Conservation (phyloP, 176 grass and related monocot genomes). For the Zoysia pacifica region DNA sequence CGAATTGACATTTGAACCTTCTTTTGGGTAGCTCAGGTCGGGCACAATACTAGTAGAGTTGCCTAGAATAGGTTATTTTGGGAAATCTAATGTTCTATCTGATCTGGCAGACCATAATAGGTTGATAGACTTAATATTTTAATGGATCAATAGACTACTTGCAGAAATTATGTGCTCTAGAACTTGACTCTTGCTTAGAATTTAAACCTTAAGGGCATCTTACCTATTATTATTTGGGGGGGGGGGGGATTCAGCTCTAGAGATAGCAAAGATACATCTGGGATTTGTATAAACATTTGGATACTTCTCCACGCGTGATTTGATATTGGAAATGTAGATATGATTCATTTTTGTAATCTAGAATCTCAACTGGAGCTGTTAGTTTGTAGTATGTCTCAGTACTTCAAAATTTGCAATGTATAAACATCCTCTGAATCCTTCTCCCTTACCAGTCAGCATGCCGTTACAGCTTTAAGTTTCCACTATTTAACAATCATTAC, state of each 20-base stretch:
- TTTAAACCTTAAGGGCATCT: not conserved
- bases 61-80: slow-evolving; percentile 15
- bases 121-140: not conserved
- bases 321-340: not conserved
- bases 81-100: not conserved
- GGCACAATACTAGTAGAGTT: not conserved
- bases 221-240: not conserved
- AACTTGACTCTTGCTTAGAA: slow-evolving; percentile 13
- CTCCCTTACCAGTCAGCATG: not conserved
- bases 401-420: not conserved
- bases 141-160: not conserved
- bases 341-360: not conserved
- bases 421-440: not conserved
- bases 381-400: not conserved
- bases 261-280: not conserved
- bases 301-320: not conserved
- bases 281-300: not conserved
- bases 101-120: not conserved
- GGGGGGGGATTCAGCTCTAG: not conserved
- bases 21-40: not conserved
- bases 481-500: not conserved
- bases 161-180: not conserved
- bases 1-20: not conserved
- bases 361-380: not conserved
- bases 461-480: not conserved